Percentiles rank a stretch among this genome's conserved stretches.
Evolutionary conservation across 2,329 filamentous ascomycete genomes (phyloP).

Genomic region (Diaporthe helianthi): DNA sequence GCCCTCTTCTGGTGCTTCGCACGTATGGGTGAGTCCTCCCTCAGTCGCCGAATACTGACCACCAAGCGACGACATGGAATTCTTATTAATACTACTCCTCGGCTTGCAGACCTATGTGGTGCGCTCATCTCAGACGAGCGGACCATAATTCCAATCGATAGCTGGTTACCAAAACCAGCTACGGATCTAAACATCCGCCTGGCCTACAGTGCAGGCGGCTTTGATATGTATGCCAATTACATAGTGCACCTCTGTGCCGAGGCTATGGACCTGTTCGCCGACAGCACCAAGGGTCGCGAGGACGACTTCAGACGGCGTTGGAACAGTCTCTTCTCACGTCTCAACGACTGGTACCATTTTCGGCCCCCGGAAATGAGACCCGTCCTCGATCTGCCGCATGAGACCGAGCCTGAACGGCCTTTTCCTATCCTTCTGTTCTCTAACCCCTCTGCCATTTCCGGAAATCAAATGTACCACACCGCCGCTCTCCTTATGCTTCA

Average conservation of each 20-base stretch:
- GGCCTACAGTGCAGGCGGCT: slow-evolving; percentile 35
- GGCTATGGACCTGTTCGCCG: slow-evolving; percentile 57
- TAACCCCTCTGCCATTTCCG: slow-evolving; percentile 62
- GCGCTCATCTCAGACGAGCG: slow-evolving; percentile 59
- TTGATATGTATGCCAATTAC: slow-evolving; percentile 66
- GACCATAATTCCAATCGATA: slow-evolving; percentile 14
- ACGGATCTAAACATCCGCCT: not conserved
- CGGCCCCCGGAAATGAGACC: slow-evolving; percentile 56
- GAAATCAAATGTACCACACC: slow-evolving; percentile 64
- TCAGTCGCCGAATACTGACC: not conserved
- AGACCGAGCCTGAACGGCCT: slow-evolving; percentile 43
- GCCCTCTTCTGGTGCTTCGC: slow-evolving; percentile 67
- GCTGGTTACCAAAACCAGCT: slow-evolving; percentile 7
- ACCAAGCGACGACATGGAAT: not conserved
- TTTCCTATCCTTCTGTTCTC: slow-evolving; percentile 61
- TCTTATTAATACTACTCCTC: not conserved
- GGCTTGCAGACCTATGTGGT: slow-evolving; percentile 57
- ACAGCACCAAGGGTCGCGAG: slow-evolving; percentile 52
- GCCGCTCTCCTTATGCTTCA: slow-evolving; percentile 59
- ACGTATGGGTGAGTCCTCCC: slow-evolving; percentile 54
- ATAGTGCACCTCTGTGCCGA: slow-evolving; percentile 63
- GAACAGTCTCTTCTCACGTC: slow-evolving; percentile 55
- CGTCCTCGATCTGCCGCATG: slow-evolving; percentile 47
- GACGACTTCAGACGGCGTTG: slow-evolving; percentile 52
- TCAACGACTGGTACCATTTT: slow-evolving; percentile 55